These are phyloP conservation scores for Hanseniaspora mollemarum DNA, from an alignment of 805 yeast species.

Conservation along the genomic window DNA sequence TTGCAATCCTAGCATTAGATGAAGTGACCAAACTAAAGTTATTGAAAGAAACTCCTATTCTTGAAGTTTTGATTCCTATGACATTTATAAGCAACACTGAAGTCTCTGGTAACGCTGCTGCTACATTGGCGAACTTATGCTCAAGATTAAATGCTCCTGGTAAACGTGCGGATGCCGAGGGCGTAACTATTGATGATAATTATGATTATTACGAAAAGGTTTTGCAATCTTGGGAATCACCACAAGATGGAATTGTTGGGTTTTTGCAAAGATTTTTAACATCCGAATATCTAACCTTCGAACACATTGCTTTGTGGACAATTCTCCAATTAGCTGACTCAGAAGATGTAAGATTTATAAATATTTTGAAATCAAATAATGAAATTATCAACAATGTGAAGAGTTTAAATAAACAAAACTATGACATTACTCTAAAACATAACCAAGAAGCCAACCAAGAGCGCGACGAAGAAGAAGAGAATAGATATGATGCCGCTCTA, in stretches of 20 bases:
- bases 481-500: conserved; percentile 41
- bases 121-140: conserved; percentile 90
- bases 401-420: conserved; percentile 29
- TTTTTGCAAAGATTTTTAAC: conserved; percentile 71
- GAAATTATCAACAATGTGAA: conserved; percentile 46
- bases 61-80: conserved; percentile 82
- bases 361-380: conserved; percentile 44
- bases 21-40: conserved; percentile 83
- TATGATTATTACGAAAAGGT: conserved; percentile 49
- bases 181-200: background rate
- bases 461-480: conserved; percentile 5
- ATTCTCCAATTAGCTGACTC: conserved; percentile 85
- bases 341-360: conserved; percentile 51
- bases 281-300: conserved; percentile 83
- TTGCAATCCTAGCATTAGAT: conserved; percentile 91
- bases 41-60: conserved; percentile 63
- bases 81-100: conserved; percentile 81
- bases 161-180: background rate
- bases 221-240: conserved; percentile 63
- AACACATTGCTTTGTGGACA: conserved; percentile 97
- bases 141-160: conserved; percentile 62
- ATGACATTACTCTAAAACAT: conserved; percentile 11
- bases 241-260: conserved; percentile 75
- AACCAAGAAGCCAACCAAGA: conserved; percentile 9
- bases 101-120: conserved; percentile 97